phyloP scores from a whole-genome alignment of 768 basidiomycete species.

The Kwoniella mangroviensis region DNA sequence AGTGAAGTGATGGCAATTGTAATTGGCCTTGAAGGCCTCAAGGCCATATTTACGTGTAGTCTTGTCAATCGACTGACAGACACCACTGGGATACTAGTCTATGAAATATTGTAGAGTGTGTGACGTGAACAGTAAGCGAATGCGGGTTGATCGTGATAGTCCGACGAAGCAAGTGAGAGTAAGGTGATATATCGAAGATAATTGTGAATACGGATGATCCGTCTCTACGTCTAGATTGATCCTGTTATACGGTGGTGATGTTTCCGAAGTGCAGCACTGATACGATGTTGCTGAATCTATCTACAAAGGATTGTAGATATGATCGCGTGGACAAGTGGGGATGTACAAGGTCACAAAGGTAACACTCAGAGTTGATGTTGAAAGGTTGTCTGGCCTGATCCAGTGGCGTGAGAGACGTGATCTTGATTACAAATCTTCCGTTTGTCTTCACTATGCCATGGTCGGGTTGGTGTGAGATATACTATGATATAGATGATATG shows the following conservation, averaged over 20 bases:
- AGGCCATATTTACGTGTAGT: slow-evolving; percentile 2
- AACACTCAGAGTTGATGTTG: background rate
- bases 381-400: background rate
- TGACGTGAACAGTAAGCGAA: no score
- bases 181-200: background rate
- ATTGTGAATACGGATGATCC: background rate
- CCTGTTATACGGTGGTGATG: background rate
- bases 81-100: background rate
- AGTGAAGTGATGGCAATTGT: slow-evolving; percentile 3
- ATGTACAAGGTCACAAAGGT: background rate
- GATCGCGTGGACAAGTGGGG: background rate
- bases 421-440: background rate
- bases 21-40: slow-evolving; percentile 8
- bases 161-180: background rate
- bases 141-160: background rate
- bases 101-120: no score
- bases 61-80: background rate
- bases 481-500: slow-evolving; percentile 8
- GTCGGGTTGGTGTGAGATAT: background rate
- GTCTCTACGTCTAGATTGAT: background rate
- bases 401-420: background rate
- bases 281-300: background rate
- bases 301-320: background rate
- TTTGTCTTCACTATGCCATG: background rate
- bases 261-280: background rate